Percentiles rank a stretch among this genome's conserved stretches.
These are phyloP conservation scores for Canavalia ensiformis DNA, from an alignment of 306 rosid species.

Conservation along the genomic window DNA sequence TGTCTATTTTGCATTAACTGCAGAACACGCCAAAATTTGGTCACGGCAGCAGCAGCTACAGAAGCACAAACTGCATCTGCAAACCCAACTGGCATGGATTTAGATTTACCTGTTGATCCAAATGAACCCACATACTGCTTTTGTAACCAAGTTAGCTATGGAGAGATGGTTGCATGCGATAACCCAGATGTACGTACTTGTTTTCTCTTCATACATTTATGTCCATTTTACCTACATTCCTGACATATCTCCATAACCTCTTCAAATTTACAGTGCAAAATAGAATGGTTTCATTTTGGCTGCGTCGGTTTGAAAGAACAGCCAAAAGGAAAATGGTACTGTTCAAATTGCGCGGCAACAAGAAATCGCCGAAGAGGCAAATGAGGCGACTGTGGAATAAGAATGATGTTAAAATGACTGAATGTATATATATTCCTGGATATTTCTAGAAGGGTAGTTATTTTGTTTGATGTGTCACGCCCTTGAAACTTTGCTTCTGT, in stretches of 20 bases:
- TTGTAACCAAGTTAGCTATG: slow-evolving; percentile 68
- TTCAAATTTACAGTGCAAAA: slow-evolving; percentile 59
- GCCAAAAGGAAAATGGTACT: slow-evolving; percentile 67
- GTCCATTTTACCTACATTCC: slow-evolving; percentile 16
- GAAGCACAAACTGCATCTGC: slow-evolving; percentile 50
- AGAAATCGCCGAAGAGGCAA: slow-evolving; percentile 64
- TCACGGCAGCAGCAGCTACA: slow-evolving; percentile 45
- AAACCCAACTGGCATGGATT: slow-evolving; percentile 60
- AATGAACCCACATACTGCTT: slow-evolving; percentile 67
- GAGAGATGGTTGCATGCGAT: slow-evolving; percentile 66
- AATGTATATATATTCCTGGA: slow-evolving; percentile 22
- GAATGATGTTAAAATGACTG: slow-evolving; percentile 31
- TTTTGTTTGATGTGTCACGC: slow-evolving; percentile 33
- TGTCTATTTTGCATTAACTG: slow-evolving; percentile 30
- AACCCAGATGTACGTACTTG: slow-evolving; percentile 56
- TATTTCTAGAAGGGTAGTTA: slow-evolving; percentile 27
- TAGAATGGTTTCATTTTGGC: slow-evolving; percentile 69
- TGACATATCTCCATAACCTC: slow-evolving; percentile 33
- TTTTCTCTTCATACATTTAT: neutral
- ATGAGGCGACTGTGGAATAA: slow-evolving; percentile 41
- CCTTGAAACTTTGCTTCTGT: slow-evolving; percentile 31
- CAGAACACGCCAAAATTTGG: slow-evolving; percentile 58
- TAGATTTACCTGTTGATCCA: slow-evolving; percentile 65
- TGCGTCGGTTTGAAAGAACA: slow-evolving; percentile 67
- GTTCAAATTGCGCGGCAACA: slow-evolving; percentile 59